Evolutionary conservation across 352 stramenopile genomes (phyloP), one percentile per base, ranked within the genome.

Genomic region (Pythium apleroticum): DNA sequence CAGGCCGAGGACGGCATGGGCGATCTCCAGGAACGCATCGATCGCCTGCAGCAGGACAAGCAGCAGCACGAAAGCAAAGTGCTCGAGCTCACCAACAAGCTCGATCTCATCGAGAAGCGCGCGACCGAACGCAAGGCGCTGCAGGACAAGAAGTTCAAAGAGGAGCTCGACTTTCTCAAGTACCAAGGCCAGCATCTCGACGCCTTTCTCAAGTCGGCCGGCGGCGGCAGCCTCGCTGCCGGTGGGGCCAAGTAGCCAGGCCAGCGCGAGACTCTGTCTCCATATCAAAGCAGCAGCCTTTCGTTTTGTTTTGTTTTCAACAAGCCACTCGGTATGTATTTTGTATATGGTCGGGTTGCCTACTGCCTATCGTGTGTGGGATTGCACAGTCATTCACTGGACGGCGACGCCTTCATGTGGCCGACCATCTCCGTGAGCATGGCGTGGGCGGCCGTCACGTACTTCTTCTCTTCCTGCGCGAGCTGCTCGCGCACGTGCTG

Each of bases 131-230:
- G 86, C 58, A 93, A 92, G 17, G 81, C 81, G 20, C 71, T 97
- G 25, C 93, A 97, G 61, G 90, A 98, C 71, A 98, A 98, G 70
- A 95, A 95, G 58, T 93, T 91, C 63, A 97, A 98, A 59, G 93
- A 98, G 65, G 91, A 98, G 62, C 76, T 98, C 43, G 91, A 97
- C 63, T 98, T 98, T 61, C 81, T 98, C 55, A 98, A 97, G 74
- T 97, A 98, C 76, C 92, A 98, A 71, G 89, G 90, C 33, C 91
- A 98, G 71, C 92, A 98, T 67, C 77, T 98, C n/a, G 95, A 98
- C 58, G 85, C 88, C 11, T 98, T 98, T 70, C 81, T 98, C 52
- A 98, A 98, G 72, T 91, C 86, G 9, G 84, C 86, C 10, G 84
- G 85, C 33, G 81, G 83, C 15, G 73, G 84, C n/a, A 73, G 63